Evolutionary conservation across 768 basidiomycete species (phyloP).

Genomic region (Mycena chlorophos): DNA sequence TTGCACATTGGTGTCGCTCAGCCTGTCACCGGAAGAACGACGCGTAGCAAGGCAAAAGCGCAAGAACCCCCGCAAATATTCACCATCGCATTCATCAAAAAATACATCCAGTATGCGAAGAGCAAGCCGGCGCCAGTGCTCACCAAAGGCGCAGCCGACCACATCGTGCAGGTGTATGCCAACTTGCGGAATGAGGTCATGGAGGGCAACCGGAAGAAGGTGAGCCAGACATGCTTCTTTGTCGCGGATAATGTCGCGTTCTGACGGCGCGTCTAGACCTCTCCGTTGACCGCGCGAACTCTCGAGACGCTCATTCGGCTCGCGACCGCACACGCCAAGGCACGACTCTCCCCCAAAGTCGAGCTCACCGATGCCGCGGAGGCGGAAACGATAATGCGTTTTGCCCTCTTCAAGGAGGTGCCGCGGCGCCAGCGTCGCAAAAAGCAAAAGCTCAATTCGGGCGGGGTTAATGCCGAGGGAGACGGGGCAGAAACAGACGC

Average conservation of each 20-base stretch:
- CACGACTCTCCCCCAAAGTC: slow-evolving; percentile 83
- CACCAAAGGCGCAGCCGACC: slow-evolving; percentile 91
- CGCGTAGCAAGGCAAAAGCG: slow-evolving; percentile 48
- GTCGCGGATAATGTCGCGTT: slow-evolving; percentile 12
- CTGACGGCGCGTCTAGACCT: slow-evolving; percentile 60
- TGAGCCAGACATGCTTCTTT: no score
- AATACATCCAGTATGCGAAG: slow-evolving; percentile 98
- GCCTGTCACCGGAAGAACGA: slow-evolving; percentile 47
- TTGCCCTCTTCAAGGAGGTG: slow-evolving; percentile 97
- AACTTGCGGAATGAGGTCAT: slow-evolving; percentile 89
- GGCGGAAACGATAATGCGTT: slow-evolving; percentile 94
- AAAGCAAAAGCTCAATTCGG: slow-evolving; percentile 82
- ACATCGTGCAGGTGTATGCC: slow-evolving; percentile 91
- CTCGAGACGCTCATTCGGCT: slow-evolving; percentile 98
- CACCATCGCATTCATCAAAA: slow-evolving; percentile 93
- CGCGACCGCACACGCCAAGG: slow-evolving; percentile 96
- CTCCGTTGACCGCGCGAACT: slow-evolving; percentile 96
- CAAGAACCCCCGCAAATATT: slow-evolving; percentile 80
- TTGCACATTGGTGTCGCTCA: slow-evolving; percentile 80
- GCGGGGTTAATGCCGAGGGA: slow-evolving; percentile 49
- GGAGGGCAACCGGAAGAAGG: slow-evolving; percentile 88
- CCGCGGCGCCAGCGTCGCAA: slow-evolving; percentile 78
- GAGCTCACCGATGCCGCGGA: slow-evolving; percentile 82
- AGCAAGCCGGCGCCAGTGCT: slow-evolving; percentile 80
- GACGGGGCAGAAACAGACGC: slow-evolving; percentile 58